Conservation (phyloP, 345 rosid species). For the Populus euphratica region DNA sequence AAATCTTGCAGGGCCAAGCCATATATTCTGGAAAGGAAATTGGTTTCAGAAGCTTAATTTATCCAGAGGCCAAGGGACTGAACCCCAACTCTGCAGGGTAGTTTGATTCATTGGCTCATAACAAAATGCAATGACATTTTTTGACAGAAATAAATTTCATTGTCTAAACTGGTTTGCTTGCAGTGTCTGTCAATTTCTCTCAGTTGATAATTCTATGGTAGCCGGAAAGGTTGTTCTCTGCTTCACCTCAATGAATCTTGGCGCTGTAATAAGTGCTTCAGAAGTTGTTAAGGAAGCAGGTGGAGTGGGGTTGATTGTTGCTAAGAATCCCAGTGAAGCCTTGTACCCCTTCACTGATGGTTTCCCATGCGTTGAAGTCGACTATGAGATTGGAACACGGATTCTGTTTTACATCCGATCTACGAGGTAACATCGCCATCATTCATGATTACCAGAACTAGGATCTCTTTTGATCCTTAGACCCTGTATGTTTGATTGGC, state of each 20-base stretch:
- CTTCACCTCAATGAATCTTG: constrained; percentile 30
- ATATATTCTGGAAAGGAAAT: constrained; percentile 36
- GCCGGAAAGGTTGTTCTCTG: constrained; percentile 55
- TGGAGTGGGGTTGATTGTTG: constrained; percentile 51
- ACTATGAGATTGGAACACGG: constrained; percentile 60
- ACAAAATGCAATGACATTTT: neutral
- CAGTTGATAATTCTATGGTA: constrained; percentile 28
- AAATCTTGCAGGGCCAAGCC: constrained; percentile 49
- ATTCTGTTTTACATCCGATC: constrained; percentile 60
- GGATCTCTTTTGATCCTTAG: neutral
- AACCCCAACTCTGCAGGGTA: constrained; percentile 37
- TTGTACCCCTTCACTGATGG: constrained; percentile 27
- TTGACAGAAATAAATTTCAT: neutral
- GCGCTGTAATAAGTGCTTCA: constrained; percentile 24
- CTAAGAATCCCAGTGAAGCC: constrained; percentile 45
- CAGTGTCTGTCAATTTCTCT: constrained; percentile 40
- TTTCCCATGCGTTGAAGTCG: constrained; percentile 55
- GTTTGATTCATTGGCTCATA: neutral
- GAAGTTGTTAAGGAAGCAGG: constrained; percentile 28
- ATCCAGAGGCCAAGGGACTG: constrained; percentile 35
- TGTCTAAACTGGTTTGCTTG: neutral
- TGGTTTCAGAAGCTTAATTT: constrained; percentile 41
- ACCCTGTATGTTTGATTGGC: neutral
- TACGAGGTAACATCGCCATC: constrained; percentile 20
- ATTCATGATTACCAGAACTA: neutral